These are phyloP conservation scores for Ogataea ganodermae DNA, from an alignment of 805 yeast genomes.

Conservation along the genomic window DNA sequence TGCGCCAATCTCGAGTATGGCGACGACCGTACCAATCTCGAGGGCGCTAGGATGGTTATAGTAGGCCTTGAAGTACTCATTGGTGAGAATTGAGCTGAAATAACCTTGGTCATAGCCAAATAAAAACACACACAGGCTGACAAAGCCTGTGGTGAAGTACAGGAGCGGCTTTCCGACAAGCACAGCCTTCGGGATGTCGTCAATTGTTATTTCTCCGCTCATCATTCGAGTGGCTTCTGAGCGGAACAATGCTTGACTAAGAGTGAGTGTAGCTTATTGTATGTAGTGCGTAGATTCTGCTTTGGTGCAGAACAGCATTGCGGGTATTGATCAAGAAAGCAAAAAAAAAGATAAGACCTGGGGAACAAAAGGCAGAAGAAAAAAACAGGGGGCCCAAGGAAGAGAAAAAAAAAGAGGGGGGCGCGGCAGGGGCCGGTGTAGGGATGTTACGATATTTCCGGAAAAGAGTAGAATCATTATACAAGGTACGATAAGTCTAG, in stretches of 20 bases:
- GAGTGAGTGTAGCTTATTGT: no score
- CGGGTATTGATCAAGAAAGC: not conserved
- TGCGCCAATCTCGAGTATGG: conserved; percentile 88
- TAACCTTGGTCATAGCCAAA: conserved; percentile 90
- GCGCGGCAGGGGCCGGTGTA: not conserved
- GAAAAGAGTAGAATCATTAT: not conserved
- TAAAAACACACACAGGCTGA: conserved; percentile 62
- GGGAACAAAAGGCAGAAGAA: not conserved
- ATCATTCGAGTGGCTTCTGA: conserved; percentile 4
- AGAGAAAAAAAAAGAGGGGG: not conserved
- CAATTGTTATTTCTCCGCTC: conserved; percentile 24
- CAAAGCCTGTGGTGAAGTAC: conserved; percentile 55
- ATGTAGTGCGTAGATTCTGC: not conserved
- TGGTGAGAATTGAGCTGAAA: conserved; percentile 83
- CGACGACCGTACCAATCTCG: conserved; percentile 81
- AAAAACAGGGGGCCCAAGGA: not conserved
- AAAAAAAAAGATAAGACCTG: conserved; percentile 3
- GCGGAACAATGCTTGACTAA: not conserved
- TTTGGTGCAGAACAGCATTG: not conserved
- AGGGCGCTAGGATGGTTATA: conserved; percentile 75
- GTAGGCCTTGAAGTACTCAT: conserved; percentile 64
- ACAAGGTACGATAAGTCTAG: not conserved
- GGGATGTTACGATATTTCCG: not conserved
- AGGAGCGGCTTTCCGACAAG: conserved; percentile 37
- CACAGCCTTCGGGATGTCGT: conserved; percentile 30